Evolutionary conservation across 139 green algal species (phyloP).

Genomic region (Cymbomonas tetramitiformis): DNA sequence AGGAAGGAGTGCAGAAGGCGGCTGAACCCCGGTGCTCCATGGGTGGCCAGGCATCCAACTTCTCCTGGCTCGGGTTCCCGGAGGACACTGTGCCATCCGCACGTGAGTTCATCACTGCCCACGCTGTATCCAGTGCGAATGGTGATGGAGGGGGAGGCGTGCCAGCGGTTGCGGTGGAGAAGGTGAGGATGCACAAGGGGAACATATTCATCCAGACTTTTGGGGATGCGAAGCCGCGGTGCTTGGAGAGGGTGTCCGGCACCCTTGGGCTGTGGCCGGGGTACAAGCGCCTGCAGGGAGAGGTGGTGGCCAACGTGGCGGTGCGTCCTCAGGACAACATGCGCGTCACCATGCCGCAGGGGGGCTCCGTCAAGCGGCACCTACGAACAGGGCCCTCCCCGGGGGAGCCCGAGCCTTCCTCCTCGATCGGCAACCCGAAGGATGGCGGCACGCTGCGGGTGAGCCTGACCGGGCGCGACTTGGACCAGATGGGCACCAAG

Average conservation of each 20-base stretch:
- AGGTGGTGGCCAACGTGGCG: slow-evolving; percentile 10
- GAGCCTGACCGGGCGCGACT: background rate
- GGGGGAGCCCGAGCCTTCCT: background rate
- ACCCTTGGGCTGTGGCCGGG: slow-evolving; percentile 31
- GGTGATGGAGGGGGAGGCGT: background rate
- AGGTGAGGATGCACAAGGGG: background rate
- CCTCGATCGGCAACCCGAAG: background rate
- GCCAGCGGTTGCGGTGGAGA: background rate
- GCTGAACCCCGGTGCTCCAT: slow-evolving; percentile 51
- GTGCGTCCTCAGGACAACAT: no score
- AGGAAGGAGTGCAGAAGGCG: no score
- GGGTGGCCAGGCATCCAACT: background rate
- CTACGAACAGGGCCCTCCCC: no score
- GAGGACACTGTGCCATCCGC: slow-evolving; percentile 44
- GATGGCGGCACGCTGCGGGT: background rate
- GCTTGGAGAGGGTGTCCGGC: slow-evolving; percentile 29
- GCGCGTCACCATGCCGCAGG: no score
- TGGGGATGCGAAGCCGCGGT: slow-evolving; percentile 7
- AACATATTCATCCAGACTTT: background rate
- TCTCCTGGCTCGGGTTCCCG: slow-evolving; percentile 67
- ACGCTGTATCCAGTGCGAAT: slow-evolving; percentile 2
- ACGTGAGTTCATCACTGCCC: slow-evolving; percentile 46
- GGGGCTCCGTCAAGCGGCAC: no score
- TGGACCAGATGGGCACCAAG: background rate
- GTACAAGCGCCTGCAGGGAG: slow-evolving; percentile 45